Percentiles rank a stretch among this genome's conserved stretches.
Conservation (phyloP, 768 basidiomycete species). For the Kwoniella shandongensis region DNA sequence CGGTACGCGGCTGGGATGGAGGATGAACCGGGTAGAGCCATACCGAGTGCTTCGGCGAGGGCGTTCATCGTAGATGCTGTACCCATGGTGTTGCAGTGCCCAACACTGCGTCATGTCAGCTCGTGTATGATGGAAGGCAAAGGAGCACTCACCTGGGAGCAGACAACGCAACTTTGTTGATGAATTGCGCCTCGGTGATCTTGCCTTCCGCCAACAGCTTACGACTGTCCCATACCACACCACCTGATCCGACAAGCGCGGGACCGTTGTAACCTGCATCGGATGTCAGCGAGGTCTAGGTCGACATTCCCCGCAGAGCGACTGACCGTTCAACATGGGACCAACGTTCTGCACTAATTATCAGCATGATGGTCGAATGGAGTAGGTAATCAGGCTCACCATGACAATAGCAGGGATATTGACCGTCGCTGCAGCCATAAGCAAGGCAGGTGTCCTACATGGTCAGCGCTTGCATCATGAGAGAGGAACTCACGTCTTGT, state of each 20-base stretch:
- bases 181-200: constrained; percentile 43
- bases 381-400: constrained; percentile 5
- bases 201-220: constrained; percentile 37
- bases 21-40: constrained; percentile 49
- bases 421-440: constrained; percentile 51
- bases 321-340: constrained; percentile 50
- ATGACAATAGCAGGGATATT: constrained; percentile 51
- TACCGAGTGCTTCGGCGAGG: constrained; percentile 51
- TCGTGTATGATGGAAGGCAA: neutral
- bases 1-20: constrained; percentile 52
- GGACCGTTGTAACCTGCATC: constrained; percentile 33
- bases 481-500: constrained; percentile 37
- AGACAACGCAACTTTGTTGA: constrained; percentile 40
- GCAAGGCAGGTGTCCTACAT: constrained; percentile 40
- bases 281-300: neutral
- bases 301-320: neutral
- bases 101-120: constrained; percentile 24
- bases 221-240: constrained; percentile 47
- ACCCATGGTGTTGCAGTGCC: constrained; percentile 52
- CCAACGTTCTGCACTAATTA: constrained; percentile 37
- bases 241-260: constrained; percentile 46
- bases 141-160: constrained; percentile 36
- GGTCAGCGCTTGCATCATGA: constrained; percentile 2
- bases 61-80: constrained; percentile 53
- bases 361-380: neutral